Base-by-base conservation (phyloP, 2,329 filamentous ascomycete species). In the Byssochlamys sp. region DNA sequence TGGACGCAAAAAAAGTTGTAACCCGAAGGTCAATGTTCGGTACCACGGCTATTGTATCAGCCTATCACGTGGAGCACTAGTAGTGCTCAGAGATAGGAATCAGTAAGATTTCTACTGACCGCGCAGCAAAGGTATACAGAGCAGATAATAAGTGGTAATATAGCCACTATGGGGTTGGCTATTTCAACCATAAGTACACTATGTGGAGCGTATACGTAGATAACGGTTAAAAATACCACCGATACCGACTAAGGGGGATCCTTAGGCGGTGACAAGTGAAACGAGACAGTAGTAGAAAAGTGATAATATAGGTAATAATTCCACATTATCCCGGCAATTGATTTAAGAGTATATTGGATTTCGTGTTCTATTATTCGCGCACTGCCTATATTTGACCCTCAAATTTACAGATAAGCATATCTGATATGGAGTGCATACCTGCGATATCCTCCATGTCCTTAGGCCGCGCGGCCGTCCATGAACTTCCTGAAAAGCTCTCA, bases 381-480 rank as follows among this genome's bases (percentile, higher is more conserved):
- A 19, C 39, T 45, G 6, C 10, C 31, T 24, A 19, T 45, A 45
- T 45, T 45, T 19, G 5, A 19, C n/a, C 7, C 3, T 45, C n/a
- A 45, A 19, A 19, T 19, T 14, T 24, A 6, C 39, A 19, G n/a
- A 45, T 45, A 45, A 45, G 14, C 4, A 19, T 45, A 24, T 19
- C 39, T 14, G 14, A 45, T 45, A 45, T 45, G 39, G 39, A 45
- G 2, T 45, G n/a, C 19, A 64, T 64, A 53, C 80, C 85, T 62
- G 86, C 81, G 51, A 90, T 91, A 66, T 84, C 84, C 56, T 86
- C 85, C 60, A 88, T 90, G 78, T 90, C 87, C 49, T 78, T 91
- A 0, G 88, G 88, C 48, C 84, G 87, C 53, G 84, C 83, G 66
- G 86, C 85, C 68, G 82, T 85, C 60, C 88, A 92, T 70, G 74